Base-by-base conservation (phyloP, 164 flowering plant species). In the Liquidambar formosana region DNA sequence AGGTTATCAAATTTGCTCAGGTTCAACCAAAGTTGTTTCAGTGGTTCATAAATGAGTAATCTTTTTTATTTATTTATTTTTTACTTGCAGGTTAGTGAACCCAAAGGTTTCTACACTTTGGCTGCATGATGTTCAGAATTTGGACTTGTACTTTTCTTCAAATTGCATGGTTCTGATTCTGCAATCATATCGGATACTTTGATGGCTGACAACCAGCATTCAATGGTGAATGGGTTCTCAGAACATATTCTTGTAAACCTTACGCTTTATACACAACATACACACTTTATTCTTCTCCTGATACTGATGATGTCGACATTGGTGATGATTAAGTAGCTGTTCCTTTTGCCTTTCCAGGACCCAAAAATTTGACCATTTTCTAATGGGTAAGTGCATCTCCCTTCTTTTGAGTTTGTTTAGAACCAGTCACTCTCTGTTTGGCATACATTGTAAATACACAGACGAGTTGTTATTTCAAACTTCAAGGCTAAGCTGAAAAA, bases 81-180 rank as follows among this genome's bases (percentile, higher is more conserved):
- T n/a, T n/a, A n/a, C n/a, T n/a, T 10, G 53, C 19, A 49, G 53
- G 53, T 16, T n/a, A 16, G 16, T n/a, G 19, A 15, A 16, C 15
- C n/a, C 3, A 18, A 13, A 1, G 53, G 53, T n/a, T 49, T 15
- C 41, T 2, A 49, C 53, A 49, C 4, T 2, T 49, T 21, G 1
- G 9, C 18, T 13, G 15, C 63, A 27, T 8, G 9, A 27, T 27
- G 26, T 26, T 38, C 18, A 16, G 8, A 10, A 10, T 12, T 21
- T 61, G 12, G 64, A 38, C 23, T 10, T 33, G 41, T 33, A 6
- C 18, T 28, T 41, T n/a, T 41, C 21, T 18, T 61, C 46, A 45
- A 12, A 41, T 41, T 43, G 64, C 38, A 61, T 41, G 48, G 48
- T 61, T 59, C 45, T 59, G 63, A 33, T 8, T 28, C 45, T 59